Evolutionary conservation across 1,139 yeast genomes (phyloP).

Genomic region (Candida sanyaensis): DNA sequence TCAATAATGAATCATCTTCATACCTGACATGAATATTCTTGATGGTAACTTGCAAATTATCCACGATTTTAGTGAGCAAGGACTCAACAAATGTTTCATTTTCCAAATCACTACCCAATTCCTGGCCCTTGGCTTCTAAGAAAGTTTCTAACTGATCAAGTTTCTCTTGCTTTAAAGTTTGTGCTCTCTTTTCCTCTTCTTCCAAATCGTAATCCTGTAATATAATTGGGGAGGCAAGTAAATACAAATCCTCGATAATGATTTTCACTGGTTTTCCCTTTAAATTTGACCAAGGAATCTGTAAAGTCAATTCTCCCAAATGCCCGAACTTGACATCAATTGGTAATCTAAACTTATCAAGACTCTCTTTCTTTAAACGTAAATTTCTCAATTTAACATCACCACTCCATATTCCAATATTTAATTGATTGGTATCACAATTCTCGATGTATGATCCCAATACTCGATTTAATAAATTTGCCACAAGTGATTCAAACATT

Average conservation of each 20-base stretch:
- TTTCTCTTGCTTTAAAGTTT: slow-evolving; percentile 64
- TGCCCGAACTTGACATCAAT: slow-evolving; percentile 90
- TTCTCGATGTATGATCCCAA: slow-evolving; percentile 83
- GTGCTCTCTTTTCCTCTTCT: slow-evolving; percentile 67
- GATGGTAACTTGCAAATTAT: slow-evolving; percentile 90
- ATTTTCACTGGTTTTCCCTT: slow-evolving; percentile 92
- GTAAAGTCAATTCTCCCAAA: slow-evolving; percentile 83
- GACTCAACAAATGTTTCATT: slow-evolving; percentile 87
- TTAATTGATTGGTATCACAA: slow-evolving; percentile 91
- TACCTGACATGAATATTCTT: slow-evolving; percentile 89
- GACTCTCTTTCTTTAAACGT: slow-evolving; percentile 75
- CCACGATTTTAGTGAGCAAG: slow-evolving; percentile 84
- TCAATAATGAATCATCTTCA: slow-evolving; percentile 73
- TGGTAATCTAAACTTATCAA: slow-evolving; percentile 84
- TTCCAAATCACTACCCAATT: slow-evolving; percentile 42
- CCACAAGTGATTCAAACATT: slow-evolving; percentile 62
- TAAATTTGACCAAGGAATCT: slow-evolving; percentile 95
- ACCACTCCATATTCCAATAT: slow-evolving; percentile 97
- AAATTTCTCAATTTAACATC: slow-evolving; percentile 85
- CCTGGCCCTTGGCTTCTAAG: slow-evolving; percentile 41
- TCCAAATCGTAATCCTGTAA: slow-evolving; percentile 57
- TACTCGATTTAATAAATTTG: slow-evolving; percentile 53
- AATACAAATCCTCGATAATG: slow-evolving; percentile 82
- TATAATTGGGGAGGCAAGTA: slow-evolving; percentile 74
- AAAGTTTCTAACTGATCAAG: slow-evolving; percentile 69